Conservation (phyloP, 2,329 filamentous ascomycete genomes). For the Aureobasidium sp. region DNA sequence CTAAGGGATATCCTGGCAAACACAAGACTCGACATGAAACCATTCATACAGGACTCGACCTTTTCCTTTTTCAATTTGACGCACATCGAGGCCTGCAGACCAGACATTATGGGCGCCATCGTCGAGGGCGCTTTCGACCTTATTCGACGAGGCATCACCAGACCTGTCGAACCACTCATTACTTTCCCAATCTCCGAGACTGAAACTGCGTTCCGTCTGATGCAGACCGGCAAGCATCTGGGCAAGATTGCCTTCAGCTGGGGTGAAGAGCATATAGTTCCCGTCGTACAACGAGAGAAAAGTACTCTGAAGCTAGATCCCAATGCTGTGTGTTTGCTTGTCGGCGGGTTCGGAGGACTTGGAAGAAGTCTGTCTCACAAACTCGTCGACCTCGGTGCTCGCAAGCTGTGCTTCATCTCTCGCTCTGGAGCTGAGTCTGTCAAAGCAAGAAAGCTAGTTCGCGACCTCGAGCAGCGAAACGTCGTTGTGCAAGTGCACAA, state of each 20-base stretch:
- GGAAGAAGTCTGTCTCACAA: no score
- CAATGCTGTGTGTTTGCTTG: no score
- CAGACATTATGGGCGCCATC: not conserved
- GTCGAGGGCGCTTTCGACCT: not conserved
- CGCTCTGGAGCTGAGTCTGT: no score
- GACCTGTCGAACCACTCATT: not conserved
- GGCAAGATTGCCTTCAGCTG: slow-evolving; percentile 14
- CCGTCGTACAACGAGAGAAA: no score
- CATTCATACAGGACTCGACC: not conserved
- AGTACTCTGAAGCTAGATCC: no score
- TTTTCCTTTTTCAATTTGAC: not conserved
- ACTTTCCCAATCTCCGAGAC: not conserved
- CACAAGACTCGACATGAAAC: slow-evolving; percentile 9
- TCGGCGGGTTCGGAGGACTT: no score
- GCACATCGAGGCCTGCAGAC: not conserved
- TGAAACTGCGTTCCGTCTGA: not conserved
- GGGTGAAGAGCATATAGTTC: no score
- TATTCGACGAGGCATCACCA: not conserved
- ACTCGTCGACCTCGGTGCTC: no score
- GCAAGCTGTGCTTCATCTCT: no score
- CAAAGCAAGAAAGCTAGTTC: no score
- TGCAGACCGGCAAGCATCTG: slow-evolving; percentile 16
- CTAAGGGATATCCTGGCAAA: slow-evolving; percentile 12
- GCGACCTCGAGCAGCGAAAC: no score
- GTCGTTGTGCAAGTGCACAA: no score